Evolutionary conservation across 768 basidiomycete species (phyloP), one percentile per base, ranked within the genome.

Genomic region (Tulasnella sp.): DNA sequence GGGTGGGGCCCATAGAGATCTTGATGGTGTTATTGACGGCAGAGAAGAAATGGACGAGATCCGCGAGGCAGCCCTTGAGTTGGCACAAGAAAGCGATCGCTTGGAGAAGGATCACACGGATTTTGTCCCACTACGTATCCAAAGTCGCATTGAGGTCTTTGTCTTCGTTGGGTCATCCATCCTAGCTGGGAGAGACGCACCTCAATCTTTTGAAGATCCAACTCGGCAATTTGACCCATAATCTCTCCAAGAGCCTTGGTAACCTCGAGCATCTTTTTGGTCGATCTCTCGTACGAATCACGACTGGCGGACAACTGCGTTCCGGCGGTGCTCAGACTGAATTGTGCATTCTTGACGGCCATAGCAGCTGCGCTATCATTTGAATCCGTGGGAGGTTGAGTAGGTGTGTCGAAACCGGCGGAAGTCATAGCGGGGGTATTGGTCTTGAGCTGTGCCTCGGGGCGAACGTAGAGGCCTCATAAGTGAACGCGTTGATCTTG

Each of bases 341-440:
- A 38, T 41, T 54, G 52, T 21, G 29, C 52, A 10, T n/a, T 54
- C 52, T 54, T 41, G 24, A 38, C 17, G 4, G 52, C 52, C 52
- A 54, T 54, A 11, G 30, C 10, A 5, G 17, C 38, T 15, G 19
- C 34, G 34, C 34, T 15, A 15, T 38, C 34, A 38, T 38, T 15
- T 7, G 7, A 5, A 15, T 15, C 34, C 7, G 34, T 38, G 15
- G 34, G 34, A 15, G 34, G 34, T 7, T 5, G 7, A 38, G 34
- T 15, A 7, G 34, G 34, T 38, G 34, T 38, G 34, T 38, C 34
- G 7, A 38, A 15, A 38, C 34, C 34, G 15, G 34, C 7, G 34
- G 34, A 38, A 5, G 5, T 5, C 34, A 38, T 38, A 5, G 34
- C 34, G 5, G 34, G 7, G 34, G 34, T 38, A 15, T 38, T 38